Conservation (phyloP, 352 stramenopile genomes). For the Pythium grandisporangium region DNA sequence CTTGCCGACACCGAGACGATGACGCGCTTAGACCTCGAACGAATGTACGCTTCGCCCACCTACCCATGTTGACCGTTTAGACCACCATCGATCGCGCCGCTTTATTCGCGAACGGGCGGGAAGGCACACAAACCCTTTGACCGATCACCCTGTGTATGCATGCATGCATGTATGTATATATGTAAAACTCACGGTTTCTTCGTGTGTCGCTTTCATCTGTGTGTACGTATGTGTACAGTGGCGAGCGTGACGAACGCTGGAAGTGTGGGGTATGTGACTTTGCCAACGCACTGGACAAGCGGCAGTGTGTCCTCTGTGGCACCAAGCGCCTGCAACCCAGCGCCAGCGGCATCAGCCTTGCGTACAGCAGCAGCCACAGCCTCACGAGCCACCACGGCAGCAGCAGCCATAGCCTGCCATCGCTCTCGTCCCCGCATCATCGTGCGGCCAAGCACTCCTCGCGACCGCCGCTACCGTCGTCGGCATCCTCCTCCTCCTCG, state of each 20-base stretch:
- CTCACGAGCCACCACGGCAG: too few relatives aligned
- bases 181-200: neutral
- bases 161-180: neutral
- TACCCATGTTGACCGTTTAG: too few relatives aligned
- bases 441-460: slow-evolving; percentile 19
- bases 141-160: too few relatives aligned
- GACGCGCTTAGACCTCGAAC: slow-evolving; percentile 66
- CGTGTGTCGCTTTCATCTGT: neutral
- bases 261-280: slow-evolving; percentile 76
- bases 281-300: slow-evolving; percentile 55
- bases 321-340: slow-evolving; percentile 40
- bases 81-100: too few relatives aligned
- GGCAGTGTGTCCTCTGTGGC: slow-evolving; percentile 54
- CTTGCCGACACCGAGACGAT: slow-evolving; percentile 34
- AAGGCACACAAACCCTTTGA: too few relatives aligned
- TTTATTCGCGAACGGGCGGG: too few relatives aligned
- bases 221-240: slow-evolving; percentile 8
- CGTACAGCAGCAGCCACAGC: neutral
- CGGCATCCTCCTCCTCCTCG: slow-evolving; percentile 4
- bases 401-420: too few relatives aligned
- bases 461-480: neutral
- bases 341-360: neutral
- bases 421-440: too few relatives aligned
- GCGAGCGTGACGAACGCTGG: slow-evolving; percentile 54
- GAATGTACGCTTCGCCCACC: slow-evolving; percentile 25